Base-by-base conservation (phyloP, 2,329 filamentous ascomycete genomes). In the Nemania sp. region DNA sequence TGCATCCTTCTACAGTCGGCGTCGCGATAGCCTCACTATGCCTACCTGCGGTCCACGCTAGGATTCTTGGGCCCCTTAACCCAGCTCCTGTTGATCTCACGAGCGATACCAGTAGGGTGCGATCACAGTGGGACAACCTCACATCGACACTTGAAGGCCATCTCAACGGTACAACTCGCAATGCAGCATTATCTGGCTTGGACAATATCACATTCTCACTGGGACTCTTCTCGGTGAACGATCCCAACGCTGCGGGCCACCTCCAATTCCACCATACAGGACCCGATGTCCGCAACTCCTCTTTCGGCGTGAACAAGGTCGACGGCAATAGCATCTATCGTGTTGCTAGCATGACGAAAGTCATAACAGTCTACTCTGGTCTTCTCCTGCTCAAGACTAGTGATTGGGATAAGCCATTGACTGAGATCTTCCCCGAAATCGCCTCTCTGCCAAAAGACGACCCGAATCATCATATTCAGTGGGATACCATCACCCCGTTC, bases 311-410 rank as follows among this genome's bases (percentile, higher is more conserved):
- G 1, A 75, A 77, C 4, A 77, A 76, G 26, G 77, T 83, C 3
- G 78, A 83, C 66, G 79, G 75, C n/a, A 73, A 83, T 64, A 80
- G 78, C 43, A 81, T 84, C 20, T 83, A 82, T 69, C 79, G 80
- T 15, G 72, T 83, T 18, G 82, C 81, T 1, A 83, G 80, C 68
- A 72, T 80, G 38, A 77, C 77, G 11, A 84, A 82, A 62, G 72
- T 80, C 3, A 73, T 82, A 60, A 81, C 80, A 0, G 79, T 81
- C 32, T 79, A 81, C 49, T 75, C 80, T 1, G 77, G 79, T 2
- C 72, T 84, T 38, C 66, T 81, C 0, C 70, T 79, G 41, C 67
- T 82, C 5, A 75, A 77, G 0, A 72, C 73, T 5, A 69, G 66
- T 1, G 75, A 81, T 57, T 83, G 81, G 74, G 69, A 77, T n/a